Evolutionary conservation across 1,139 yeast genomes (phyloP), one percentile per base, ranked within the genome.

Genomic region (Yamadazyma atmosphaerica): DNA sequence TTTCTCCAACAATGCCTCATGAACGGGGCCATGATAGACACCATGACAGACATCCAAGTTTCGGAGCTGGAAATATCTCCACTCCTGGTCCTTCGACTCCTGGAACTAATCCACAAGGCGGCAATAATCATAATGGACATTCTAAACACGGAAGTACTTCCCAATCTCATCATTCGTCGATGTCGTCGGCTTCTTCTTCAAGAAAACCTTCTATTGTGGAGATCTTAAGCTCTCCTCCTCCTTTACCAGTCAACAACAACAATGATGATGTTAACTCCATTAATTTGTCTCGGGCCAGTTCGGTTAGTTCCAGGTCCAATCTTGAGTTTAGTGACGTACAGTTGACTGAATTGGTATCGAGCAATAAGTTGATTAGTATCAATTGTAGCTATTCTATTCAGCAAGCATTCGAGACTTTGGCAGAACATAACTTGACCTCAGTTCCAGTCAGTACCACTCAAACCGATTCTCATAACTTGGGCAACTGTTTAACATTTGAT

Each of bases 191-290:
- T 12, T 24, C 28, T 8, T 36, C 45, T 4, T 45, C 68, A 14
- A 68, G 89, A 44, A 85, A 81, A 49, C 75, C 86, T 0, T 84
- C 94, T n/a, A 85, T 86, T 42, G 95, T 85, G 32, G 95, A 86
- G 56, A 61, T 86, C 62, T 68, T 86, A 35, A 79, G 88, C n/a
- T 80, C 92, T 6, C 95, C 95, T 1, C 95, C 95, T 6, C 86
- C 88, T 0, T 60, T 83, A 39, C 74, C 72, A 19, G 43, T 37
- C 22, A 48, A 41, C 28, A 44, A 40, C 24, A 47, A 50, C 31
- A 52, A 50, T 37, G 70, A 61, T 22, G 75, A 68, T 38, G 55
- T 64, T 29, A 60, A 61, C 44, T 58, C 65, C 13, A 58, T 71
- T 42, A 63, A 68, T 35, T 65, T 77, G 46, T 72, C 79, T 8